Base-by-base conservation (phyloP, 2,329 filamentous ascomycete species). In the Aspergillus chevalieri region DNA sequence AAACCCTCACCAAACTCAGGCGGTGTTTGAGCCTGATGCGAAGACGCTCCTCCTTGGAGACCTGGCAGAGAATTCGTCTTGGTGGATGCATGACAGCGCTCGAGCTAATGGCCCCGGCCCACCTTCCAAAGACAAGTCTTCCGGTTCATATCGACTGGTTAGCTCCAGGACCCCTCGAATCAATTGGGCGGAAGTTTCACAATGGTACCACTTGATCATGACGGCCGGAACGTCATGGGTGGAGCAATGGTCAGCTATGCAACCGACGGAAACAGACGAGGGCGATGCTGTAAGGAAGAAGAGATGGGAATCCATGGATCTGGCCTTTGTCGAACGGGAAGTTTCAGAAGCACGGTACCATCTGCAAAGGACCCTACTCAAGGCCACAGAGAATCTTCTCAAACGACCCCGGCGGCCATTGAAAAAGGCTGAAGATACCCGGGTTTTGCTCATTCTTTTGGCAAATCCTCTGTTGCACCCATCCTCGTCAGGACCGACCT, bases 371-470 rank as follows among this genome's bases (percentile, higher is more conserved):
- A 78, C 82, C 1, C 69, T 95, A 6, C 73, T 95, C 21, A 94
- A 91, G 66, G 83, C 84, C 8, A 87, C 83, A 0, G 91, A 95
- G 65, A 83, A 80, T 57, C 69, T 95, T 6, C 74, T 95, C 17
- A 94, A 91, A 66, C 80, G 89, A 15, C 90, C 91, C 0, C 83
- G 87, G 1, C 80, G 84, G 28, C 80, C 81, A 5, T 66, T 95
- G 46, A 79, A 76, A 44, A 80, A 82, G 22, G 82, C 87, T 0
- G 80, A 84, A 52, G 83, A 94, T 58, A 74, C 87, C 36, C 80
- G 90, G 5, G 93, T 92, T 65, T 73, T 95, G 15, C 74, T 95
- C 14, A 83, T 95, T 28, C 73, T 94, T 21, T 68, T 93, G 34
- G 82, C 82, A 15, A 95, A 95, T 64, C 91, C 91, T 4, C 74